A percentile compares a stretch with the other conserved stretches of the same genome.
Conservation (phyloP, 345 rosid genomes). For the Linum lewisii region DNA sequence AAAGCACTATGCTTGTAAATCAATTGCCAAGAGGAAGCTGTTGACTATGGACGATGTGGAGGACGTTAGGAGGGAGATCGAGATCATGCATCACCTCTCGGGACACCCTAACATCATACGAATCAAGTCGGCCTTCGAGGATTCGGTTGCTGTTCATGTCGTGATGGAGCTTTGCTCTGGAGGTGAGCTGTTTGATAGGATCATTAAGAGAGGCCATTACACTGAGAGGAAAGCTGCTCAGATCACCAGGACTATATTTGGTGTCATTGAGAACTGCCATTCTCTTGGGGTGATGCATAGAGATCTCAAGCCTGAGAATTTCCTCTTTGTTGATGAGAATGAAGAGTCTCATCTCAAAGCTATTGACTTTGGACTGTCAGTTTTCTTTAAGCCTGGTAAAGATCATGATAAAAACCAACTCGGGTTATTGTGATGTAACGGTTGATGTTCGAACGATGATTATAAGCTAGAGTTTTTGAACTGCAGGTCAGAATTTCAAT, state of each 20-base stretch:
- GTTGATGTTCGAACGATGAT: background rate
- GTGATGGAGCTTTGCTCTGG: conserved; percentile 92
- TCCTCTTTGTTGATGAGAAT: conserved; percentile 47
- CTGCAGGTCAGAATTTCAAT: conserved; percentile 52
- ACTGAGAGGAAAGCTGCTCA: conserved; percentile 65
- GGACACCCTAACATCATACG: conserved; percentile 63
- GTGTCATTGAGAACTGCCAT: conserved; percentile 68
- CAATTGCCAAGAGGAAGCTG: conserved; percentile 8
- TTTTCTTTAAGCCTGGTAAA: conserved; percentile 68
- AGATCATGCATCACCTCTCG: conserved; percentile 78
- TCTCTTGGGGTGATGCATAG: conserved; percentile 78
- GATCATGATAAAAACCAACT: too few species aligned
- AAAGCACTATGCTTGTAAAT: conserved; percentile 7
- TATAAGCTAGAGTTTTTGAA: conserved; percentile 3
- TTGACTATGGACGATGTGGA: conserved; percentile 29
- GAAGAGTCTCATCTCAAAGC: conserved; percentile 80
- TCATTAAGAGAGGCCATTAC: conserved; percentile 69
- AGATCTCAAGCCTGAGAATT: conserved; percentile 86
- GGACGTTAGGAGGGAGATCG: conserved; percentile 85
- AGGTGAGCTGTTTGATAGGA: conserved; percentile 90
- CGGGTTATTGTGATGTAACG: background rate
- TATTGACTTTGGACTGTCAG: conserved; percentile 77
- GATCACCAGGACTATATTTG: conserved; percentile 54
- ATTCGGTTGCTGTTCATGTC: conserved; percentile 72
- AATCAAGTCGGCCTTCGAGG: conserved; percentile 82